Evolutionary conservation across 148 eudicot genomes (phyloP).

Genomic region (Pharnaceum exiguum): DNA sequence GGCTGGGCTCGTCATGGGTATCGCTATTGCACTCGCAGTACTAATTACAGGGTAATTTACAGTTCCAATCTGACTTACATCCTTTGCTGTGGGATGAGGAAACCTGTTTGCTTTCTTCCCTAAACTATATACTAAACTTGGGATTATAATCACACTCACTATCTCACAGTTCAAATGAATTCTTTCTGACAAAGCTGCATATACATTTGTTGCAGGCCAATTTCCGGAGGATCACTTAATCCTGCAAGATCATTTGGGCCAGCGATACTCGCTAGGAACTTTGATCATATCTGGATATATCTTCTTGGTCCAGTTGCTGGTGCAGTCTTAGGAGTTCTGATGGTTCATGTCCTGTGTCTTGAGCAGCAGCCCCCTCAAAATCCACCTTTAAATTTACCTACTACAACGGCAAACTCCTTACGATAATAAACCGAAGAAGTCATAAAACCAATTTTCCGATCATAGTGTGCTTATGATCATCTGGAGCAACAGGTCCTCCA

Average conservation of each 20-base stretch:
- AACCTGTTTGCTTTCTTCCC: too few relatives aligned
- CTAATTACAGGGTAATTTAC: conserved; percentile 65
- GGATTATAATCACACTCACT: too few relatives aligned
- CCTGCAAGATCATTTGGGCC: conserved; percentile 91
- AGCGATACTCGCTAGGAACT: conserved; percentile 63
- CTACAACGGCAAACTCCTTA: conserved; percentile 7
- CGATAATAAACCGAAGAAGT: too few relatives aligned
- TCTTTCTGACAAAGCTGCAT: too few relatives aligned
- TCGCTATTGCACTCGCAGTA: conserved; percentile 67
- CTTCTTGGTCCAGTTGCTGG: conserved; percentile 60
- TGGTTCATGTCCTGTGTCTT: conserved; percentile 46
- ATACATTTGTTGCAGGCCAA: conserved; percentile 39
- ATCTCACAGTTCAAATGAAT: too few relatives aligned
- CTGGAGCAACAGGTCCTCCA: too few relatives aligned
- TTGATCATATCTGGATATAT: conserved; percentile 65
- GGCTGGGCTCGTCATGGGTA: conserved; percentile 62
- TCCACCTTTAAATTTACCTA: neutral
- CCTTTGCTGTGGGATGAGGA: too few relatives aligned
- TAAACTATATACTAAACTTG: too few relatives aligned
- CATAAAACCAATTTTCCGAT: too few relatives aligned
- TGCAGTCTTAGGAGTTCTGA: conserved; percentile 49
- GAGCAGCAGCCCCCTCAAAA: conserved; percentile 15
- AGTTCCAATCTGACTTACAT: neutral
- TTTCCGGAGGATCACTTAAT: conserved; percentile 90
- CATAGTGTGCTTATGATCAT: too few relatives aligned